These are phyloP conservation scores for Saccharomycopsis crataegensis DNA, from an alignment of 1,139 yeast species.

Conservation along the genomic window DNA sequence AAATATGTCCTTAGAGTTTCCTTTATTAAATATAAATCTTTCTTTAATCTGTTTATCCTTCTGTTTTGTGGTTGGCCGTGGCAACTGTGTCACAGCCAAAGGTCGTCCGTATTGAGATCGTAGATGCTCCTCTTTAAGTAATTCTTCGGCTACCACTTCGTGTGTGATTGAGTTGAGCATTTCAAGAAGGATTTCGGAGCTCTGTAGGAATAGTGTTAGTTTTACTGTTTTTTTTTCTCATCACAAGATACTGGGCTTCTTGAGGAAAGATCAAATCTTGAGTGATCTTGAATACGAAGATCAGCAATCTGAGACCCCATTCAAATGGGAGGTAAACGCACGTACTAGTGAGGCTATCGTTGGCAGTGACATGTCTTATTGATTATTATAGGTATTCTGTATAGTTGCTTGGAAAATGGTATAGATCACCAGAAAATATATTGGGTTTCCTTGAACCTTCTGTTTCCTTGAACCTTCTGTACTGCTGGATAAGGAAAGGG, in stretches of 20 bases:
- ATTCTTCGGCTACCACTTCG: constrained; percentile 19
- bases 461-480: background rate
- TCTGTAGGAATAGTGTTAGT: constrained; percentile 1
- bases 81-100: constrained; percentile 8
- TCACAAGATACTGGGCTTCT: no score
- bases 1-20: constrained; percentile 36
- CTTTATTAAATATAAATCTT: constrained; percentile 11
- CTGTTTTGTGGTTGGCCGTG: constrained; percentile 3
- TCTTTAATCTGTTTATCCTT: constrained; percentile 14
- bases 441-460: background rate
- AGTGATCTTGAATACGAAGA: no score
- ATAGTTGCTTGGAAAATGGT: no score
- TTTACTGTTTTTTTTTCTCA: no score
- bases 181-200: constrained; percentile 17
- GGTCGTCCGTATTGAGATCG: constrained; percentile 18
- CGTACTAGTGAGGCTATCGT: background rate
- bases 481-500: background rate
- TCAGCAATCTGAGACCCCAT: no score
- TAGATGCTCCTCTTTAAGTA: constrained; percentile 18
- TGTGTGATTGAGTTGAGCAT: constrained; percentile 18
- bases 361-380: background rate
- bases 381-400: no score
- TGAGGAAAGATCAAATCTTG: no score
- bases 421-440: background rate
- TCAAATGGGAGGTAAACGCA: background rate